phyloP scores from a whole-genome alignment of 139 green algal species.

The Spirogloea muscicola region DNA sequence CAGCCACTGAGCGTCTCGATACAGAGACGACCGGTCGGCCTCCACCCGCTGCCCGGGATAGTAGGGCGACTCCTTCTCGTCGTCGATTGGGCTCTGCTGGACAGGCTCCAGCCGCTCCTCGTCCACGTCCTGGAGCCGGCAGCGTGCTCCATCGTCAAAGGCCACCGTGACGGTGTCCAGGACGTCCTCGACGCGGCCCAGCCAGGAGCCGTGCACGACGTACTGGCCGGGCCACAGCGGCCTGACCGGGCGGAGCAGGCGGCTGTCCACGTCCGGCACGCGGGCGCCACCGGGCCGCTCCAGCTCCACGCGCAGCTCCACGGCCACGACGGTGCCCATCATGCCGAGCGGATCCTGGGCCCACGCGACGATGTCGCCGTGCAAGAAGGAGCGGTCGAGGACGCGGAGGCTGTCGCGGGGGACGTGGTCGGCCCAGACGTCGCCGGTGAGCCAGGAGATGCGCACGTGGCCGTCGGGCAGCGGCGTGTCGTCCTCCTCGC shows the following conservation, averaged over 20 bases:
- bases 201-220: constrained; percentile 45
- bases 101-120: constrained; percentile 26
- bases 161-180: constrained; percentile 27
- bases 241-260: constrained; percentile 8
- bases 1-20: constrained; percentile 39
- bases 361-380: constrained; percentile 51
- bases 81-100: not conserved
- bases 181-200: constrained; percentile 39
- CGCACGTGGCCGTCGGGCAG: constrained; percentile 11
- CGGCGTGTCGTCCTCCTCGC: not conserved
- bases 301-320: constrained; percentile 39
- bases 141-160: constrained; percentile 45
- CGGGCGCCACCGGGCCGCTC: constrained; percentile 3
- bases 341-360: constrained; percentile 47
- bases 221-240: constrained; percentile 25
- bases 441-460: constrained; percentile 40
- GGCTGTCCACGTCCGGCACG: constrained; percentile 8
- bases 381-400: constrained; percentile 45
- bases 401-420: constrained; percentile 38
- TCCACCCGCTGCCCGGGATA: constrained; percentile 41
- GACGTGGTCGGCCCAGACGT: constrained; percentile 1
- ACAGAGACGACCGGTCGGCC: constrained; percentile 3
- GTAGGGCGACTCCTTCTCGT: constrained; percentile 33
- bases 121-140: constrained; percentile 15
- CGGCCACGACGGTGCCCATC: constrained; percentile 34